Evolutionary conservation across 768 basidiomycete species (phyloP).

Genomic region (Pilatotrama ljubarskyi): DNA sequence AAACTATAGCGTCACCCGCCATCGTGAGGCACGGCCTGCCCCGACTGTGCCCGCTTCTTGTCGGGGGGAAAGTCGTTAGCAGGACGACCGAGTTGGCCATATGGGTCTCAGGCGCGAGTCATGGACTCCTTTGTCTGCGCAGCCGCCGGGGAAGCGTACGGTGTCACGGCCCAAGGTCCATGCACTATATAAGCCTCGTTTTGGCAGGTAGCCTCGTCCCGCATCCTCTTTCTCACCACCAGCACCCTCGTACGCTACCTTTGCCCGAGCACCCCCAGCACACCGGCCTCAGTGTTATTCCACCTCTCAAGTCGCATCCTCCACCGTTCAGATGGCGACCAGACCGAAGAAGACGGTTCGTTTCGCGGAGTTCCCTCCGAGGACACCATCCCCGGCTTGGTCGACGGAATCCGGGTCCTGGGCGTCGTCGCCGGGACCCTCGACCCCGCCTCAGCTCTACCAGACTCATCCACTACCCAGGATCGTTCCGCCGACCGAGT

Average conservation of each 20-base stretch:
- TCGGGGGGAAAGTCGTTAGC: neutral
- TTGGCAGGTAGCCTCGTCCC: neutral
- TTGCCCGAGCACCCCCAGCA: neutral
- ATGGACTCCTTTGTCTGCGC: conserved; percentile 10
- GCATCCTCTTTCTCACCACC: neutral
- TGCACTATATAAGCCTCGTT: conserved; percentile 9
- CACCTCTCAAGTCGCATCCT: no score
- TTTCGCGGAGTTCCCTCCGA: conserved; percentile 6
- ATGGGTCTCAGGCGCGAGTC: neutral
- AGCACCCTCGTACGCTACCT: neutral
- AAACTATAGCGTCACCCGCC: neutral
- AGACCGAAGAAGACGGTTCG: conserved; percentile 14
- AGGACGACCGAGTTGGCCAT: neutral
- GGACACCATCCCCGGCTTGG: conserved; percentile 15
- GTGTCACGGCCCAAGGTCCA: neutral
- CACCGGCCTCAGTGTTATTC: neutral
- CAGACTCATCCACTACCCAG: neutral
- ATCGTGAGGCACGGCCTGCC: neutral
- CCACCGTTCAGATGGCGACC: neutral
- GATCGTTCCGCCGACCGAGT: neutral
- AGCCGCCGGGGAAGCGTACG: conserved; percentile 1
- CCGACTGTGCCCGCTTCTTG: neutral
- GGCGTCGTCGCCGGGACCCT: conserved; percentile 7
- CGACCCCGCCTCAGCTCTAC: conserved; percentile 9
- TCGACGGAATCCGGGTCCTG: conserved; percentile 11